A percentile compares a stretch with the other conserved stretches of the same genome.
Conservation (phyloP, 1,284 basidiomycete species). For the Uromyces viciae-fabae region DNA sequence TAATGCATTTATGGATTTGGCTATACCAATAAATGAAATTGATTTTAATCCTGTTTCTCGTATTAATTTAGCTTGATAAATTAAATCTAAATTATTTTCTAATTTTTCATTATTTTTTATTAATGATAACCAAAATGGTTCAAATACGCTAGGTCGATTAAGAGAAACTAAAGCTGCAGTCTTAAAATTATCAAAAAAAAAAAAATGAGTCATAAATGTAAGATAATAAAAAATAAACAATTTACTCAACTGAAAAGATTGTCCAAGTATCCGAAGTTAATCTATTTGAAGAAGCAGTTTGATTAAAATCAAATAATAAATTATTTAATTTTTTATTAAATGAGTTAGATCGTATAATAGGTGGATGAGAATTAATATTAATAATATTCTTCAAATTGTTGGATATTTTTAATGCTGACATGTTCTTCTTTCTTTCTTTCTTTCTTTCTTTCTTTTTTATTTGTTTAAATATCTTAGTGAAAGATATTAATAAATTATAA, state of each 20-base stretch:
- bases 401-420: constrained; percentile 14
- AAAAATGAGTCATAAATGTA: background rate
- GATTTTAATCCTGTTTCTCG: constrained; percentile 90
- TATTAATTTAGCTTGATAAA: constrained; percentile 69
- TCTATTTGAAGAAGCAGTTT: background rate
- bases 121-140: constrained; percentile 1
- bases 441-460: too few relatives aligned
- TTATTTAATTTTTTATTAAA: background rate
- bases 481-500: too few relatives aligned
- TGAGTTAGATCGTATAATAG: background rate
- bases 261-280: constrained; percentile 29
- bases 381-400: constrained; percentile 5
- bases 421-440: background rate
- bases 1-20: constrained; percentile 63
- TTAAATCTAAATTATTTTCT: too few relatives aligned
- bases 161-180: constrained; percentile 46
- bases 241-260: constrained; percentile 35
- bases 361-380: constrained; percentile 22
- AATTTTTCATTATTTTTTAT: background rate
- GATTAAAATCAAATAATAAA: background rate
- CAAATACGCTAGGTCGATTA: constrained; percentile 42
- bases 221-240: background rate
- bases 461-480: too few relatives aligned
- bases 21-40: constrained; percentile 85
- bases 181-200: background rate